These are phyloP conservation scores for Naumovozyma baii DNA, from an alignment of 805 yeast species.

Conservation along the genomic window DNA sequence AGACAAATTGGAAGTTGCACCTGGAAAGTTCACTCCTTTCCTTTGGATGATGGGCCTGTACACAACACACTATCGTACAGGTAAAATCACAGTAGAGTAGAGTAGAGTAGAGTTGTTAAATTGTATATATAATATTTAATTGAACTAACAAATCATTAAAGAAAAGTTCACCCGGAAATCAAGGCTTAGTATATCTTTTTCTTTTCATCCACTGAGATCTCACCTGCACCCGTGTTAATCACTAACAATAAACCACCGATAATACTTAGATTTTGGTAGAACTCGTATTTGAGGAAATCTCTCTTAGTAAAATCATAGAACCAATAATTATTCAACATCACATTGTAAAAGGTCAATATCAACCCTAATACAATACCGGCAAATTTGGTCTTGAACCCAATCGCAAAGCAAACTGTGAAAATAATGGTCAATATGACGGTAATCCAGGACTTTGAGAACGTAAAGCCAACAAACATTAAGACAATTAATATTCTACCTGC, in stretches of 20 bases:
- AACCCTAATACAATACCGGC: constrained; percentile 65
- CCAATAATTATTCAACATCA: constrained; percentile 86
- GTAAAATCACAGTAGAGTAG: too few species aligned
- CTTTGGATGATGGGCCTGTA: too few species aligned
- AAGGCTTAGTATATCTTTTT: constrained; percentile 68
- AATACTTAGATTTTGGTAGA: constrained; percentile 87
- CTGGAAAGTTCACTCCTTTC: too few species aligned
- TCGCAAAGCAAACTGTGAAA: constrained; percentile 69
- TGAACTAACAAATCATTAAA: too few species aligned
- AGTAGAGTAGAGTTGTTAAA: too few species aligned
- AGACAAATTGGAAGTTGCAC: too few species aligned
- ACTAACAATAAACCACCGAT: constrained; percentile 88
- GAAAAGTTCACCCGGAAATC: too few species aligned
- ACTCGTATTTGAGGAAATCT: constrained; percentile 84
- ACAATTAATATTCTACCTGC: constrained; percentile 85
- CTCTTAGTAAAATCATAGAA: constrained; percentile 56
- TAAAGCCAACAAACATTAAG: constrained; percentile 75
- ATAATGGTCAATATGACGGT: constrained; percentile 54
- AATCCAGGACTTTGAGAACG: constrained; percentile 65
- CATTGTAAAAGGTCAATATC: constrained; percentile 64
- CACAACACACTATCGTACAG: too few species aligned
- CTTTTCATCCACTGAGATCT: constrained; percentile 86
- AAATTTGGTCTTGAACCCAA: constrained; percentile 88
- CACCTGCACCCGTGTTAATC: constrained; percentile 95
- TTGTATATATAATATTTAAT: too few species aligned